Base-by-base conservation (phyloP, 371 early-diverging fungal genomes). In the Nematocida homosporus region DNA sequence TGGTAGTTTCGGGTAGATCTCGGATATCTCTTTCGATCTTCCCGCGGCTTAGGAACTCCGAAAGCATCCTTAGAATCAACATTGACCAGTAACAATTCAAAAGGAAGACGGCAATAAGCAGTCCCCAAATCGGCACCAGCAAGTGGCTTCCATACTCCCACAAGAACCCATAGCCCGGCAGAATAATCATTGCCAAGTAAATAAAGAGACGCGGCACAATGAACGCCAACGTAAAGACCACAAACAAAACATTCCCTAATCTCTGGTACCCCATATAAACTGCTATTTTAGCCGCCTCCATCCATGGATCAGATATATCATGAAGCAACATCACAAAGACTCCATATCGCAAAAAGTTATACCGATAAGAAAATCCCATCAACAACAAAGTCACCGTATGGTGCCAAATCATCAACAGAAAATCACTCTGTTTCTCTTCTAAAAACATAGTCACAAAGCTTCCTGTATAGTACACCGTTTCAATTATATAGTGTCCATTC, bases 211-310 rank as follows among this genome's bases (percentile, higher is more conserved):
- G 78, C 2, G 84, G 84, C 5, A 78, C n/a, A 32, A 87, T 78
- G 63, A 88, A 88, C 30, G 84, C 79, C 16, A 81, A 27, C 0
- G 87, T 82, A 81, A 87, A 88, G 4, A 81, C 37, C 6, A 77
- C 80, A 75, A 88, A 87, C 34, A 85, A 50, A 47, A 65, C 68
- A 66, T 86, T 83, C 2, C 87, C 87, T 1, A 78, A 23, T 25
- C 18, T 54, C 30, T 80, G 59, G 2, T 78, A 53, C 5, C 83
- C 81, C 16, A 83, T 6, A 72, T 88, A 87, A 50, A 85, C 69
- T 42, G 53, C 51, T 35, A 85, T 59, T 66, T 88, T 88, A n/a
- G 86, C 87, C 20, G 84, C 60, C 75, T 88, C 88, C 84, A 88
- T 83, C 78, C 86, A 80, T 5, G 88, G 87, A 82, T 88, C 88